These are phyloP conservation scores for Pseudisothecium myosuroides DNA, from an alignment of 225 moss, liverwort and hornwort genomes.

Conservation along the genomic window DNA sequence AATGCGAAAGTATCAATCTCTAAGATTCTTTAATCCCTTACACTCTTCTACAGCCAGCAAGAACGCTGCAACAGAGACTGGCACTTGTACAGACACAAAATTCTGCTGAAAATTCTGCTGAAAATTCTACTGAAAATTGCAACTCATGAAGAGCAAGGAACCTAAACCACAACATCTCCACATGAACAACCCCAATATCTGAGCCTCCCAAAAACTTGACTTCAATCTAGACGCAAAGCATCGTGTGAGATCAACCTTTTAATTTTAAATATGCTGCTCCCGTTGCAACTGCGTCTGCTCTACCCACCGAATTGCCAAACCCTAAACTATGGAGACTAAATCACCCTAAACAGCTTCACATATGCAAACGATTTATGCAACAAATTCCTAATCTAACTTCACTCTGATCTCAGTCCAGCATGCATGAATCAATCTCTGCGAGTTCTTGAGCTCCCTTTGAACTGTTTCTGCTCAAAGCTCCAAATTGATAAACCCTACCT, in stretches of 20 bases:
- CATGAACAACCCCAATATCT: not conserved
- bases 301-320: not conserved
- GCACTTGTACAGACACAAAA: not conserved
- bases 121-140: not conserved
- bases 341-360: not conserved
- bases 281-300: not conserved
- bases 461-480: not conserved
- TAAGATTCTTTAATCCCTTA: not conserved
- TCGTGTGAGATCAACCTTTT: not conserved
- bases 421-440: not conserved
- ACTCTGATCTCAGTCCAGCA: not conserved
- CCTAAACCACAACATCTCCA: not conserved
- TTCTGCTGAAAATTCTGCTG: not conserved
- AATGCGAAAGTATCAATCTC: not conserved
- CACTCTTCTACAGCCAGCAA: too few relatives aligned
- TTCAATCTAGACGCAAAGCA: not conserved
- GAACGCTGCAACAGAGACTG: not conserved
- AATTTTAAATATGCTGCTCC: not conserved
- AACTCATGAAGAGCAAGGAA: not conserved
- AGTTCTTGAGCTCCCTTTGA: not conserved
- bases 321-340: not conserved
- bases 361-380: not conserved
- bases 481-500: not conserved
- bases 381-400: not conserved
- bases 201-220: not conserved